Percentiles rank a stretch among this genome's conserved stretches.
phyloP scores from a whole-genome alignment of 768 basidiomycete species.

The Pulveroboletus sp. region DNA sequence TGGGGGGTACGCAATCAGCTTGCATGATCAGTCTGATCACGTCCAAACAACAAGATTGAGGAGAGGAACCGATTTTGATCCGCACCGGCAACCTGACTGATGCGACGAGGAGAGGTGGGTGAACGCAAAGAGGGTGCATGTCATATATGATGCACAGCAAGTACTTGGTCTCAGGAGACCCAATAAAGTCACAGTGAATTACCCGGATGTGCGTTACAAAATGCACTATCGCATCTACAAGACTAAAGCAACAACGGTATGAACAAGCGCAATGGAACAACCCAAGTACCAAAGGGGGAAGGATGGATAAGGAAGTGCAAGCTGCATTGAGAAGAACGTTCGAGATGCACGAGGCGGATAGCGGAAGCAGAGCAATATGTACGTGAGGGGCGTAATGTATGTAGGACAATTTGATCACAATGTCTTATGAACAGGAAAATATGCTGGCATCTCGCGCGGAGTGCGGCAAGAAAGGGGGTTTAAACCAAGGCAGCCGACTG shows the following conservation, averaged over 20 bases:
- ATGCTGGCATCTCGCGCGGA: neutral
- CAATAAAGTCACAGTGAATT: conserved; percentile 12
- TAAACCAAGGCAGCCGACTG: conserved; percentile 70
- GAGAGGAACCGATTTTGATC: neutral
- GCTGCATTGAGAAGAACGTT: neutral
- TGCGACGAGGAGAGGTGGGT: neutral
- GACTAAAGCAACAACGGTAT: conserved; percentile 14
- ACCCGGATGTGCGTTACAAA: neutral
- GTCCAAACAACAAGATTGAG: neutral
- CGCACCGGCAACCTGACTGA: neutral
- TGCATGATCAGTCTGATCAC: conserved; percentile 19
- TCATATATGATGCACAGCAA: conserved; percentile 7
- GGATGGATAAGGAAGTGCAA: conserved; percentile 7
- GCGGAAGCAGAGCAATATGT: conserved; percentile 4
- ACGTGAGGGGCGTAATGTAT: conserved; percentile 3
- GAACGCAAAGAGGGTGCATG: neutral
- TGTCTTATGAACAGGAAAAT: conserved; percentile 7
- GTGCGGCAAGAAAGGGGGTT: conserved; percentile 11
- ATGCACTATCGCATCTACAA: conserved; percentile 4
- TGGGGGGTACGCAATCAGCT: conserved; percentile 25
- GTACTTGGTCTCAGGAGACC: conserved; percentile 22
- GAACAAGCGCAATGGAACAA: conserved; percentile 3
- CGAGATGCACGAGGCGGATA: neutral
- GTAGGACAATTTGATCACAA: neutral
- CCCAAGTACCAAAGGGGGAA: neutral